Conservation (phyloP, 1,284 basidiomycete genomes). For the Irpex sp. region DNA sequence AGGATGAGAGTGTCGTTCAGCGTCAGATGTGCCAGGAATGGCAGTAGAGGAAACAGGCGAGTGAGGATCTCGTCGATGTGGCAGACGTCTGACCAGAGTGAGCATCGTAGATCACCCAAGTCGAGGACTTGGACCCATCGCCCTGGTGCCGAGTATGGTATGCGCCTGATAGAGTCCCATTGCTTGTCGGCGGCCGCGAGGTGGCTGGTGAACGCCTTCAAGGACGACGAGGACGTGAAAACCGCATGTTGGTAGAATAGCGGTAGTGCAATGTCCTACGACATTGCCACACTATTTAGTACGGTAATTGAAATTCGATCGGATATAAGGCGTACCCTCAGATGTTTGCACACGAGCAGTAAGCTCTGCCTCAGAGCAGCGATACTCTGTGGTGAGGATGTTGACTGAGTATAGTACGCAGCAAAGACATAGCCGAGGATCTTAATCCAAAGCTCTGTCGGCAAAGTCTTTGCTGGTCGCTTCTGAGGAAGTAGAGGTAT, state of each 20-base stretch:
- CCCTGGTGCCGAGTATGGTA: conserved; percentile 79
- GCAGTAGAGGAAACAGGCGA: conserved; percentile 63
- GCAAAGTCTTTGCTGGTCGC: conserved; percentile 51
- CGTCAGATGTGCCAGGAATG: conserved; percentile 58
- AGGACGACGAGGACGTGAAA: conserved; percentile 40
- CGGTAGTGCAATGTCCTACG: conserved; percentile 63
- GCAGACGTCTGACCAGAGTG: conserved; percentile 43
- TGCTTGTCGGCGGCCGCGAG: conserved; percentile 64
- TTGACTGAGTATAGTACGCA: conserved; percentile 18
- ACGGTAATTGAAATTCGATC: not conserved
- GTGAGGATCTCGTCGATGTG: conserved; percentile 58
- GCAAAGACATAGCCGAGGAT: conserved; percentile 52
- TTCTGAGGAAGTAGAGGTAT: conserved; percentile 60
- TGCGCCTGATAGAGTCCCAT: conserved; percentile 84
- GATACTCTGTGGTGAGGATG: conserved; percentile 2
- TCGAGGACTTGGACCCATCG: conserved; percentile 78
- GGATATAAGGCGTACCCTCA: conserved; percentile 52
- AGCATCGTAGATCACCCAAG: conserved; percentile 50
- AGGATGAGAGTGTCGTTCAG: conserved; percentile 58
- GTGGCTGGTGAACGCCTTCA: conserved; percentile 54
- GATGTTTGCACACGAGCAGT: conserved; percentile 63
- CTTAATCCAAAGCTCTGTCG: conserved; percentile 66
- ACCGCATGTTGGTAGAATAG: conserved; percentile 61
- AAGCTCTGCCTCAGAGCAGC: conserved; percentile 28
- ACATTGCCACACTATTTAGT: not conserved